These are phyloP conservation scores for Sphaerostilbella broomeana DNA, from an alignment of 2,329 filamentous ascomycete species.

Conservation along the genomic window DNA sequence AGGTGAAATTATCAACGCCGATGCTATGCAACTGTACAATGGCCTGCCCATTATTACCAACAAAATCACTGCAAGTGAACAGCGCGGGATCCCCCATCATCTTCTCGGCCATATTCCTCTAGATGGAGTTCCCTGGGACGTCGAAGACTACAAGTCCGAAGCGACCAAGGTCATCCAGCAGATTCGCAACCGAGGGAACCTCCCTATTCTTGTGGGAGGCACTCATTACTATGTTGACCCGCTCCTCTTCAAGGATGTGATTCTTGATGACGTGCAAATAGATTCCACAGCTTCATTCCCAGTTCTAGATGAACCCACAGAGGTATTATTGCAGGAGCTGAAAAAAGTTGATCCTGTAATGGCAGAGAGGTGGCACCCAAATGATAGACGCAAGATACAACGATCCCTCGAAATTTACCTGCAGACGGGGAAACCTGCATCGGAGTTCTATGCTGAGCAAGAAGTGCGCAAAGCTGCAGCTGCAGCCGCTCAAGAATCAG, in stretches of 20 bases:
- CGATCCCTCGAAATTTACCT: slow-evolving; percentile 87
- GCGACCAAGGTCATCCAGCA: slow-evolving; percentile 65
- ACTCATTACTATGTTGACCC: slow-evolving; percentile 94
- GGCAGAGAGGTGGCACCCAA: slow-evolving; percentile 90
- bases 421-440: slow-evolving; percentile 72
- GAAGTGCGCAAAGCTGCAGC: slow-evolving; percentile 32
- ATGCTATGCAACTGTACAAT: slow-evolving; percentile 95
- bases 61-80: slow-evolving; percentile 71
- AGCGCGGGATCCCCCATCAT: slow-evolving; percentile 78
- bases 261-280: slow-evolving; percentile 34
- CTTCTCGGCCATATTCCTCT: slow-evolving; percentile 73
- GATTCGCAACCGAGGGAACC: slow-evolving; percentile 67
- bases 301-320: slow-evolving; percentile 64
- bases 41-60: slow-evolving; percentile 94
- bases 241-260: slow-evolving; percentile 68
- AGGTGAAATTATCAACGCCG: slow-evolving; percentile 93
- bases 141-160: slow-evolving; percentile 67
- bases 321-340: slow-evolving; percentile 65
- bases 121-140: slow-evolving; percentile 74
- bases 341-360: slow-evolving; percentile 79
- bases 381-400: slow-evolving; percentile 81
- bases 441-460: slow-evolving; percentile 82
- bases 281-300: slow-evolving; percentile 46
- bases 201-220: slow-evolving; percentile 88
- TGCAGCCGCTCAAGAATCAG: slow-evolving; percentile 19